These are phyloP conservation scores for Claviceps lovelessii DNA, from an alignment of 2,329 filamentous ascomycete genomes.

Conservation along the genomic window DNA sequence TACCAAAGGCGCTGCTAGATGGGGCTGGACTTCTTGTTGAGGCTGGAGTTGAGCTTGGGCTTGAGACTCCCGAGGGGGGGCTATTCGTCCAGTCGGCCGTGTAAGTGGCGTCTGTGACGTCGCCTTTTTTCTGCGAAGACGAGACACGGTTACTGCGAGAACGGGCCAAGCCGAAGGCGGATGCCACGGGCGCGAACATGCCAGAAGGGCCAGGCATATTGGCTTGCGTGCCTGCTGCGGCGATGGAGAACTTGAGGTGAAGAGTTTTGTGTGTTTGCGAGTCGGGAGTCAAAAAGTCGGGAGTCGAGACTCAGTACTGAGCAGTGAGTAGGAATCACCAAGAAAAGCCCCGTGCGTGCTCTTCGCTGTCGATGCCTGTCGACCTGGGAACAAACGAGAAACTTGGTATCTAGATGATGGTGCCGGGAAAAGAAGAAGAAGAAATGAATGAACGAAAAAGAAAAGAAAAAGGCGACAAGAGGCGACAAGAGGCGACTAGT, in stretches of 20 bases:
- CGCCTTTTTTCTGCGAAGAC: conserved; percentile 6
- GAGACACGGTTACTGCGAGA: conserved; percentile 13
- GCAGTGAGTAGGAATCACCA: too few species aligned
- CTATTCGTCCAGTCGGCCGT: conserved; percentile 2
- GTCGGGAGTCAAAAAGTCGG: too few species aligned
- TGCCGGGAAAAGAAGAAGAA: too few species aligned
- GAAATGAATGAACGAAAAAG: not conserved
- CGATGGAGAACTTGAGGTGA: too few species aligned
- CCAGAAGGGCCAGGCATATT: conserved; percentile 17
- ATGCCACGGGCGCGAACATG: conserved; percentile 18
- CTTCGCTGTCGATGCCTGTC: too few species aligned
- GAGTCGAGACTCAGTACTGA: too few species aligned
- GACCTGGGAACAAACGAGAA: too few species aligned
- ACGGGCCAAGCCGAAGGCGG: conserved; percentile 20
- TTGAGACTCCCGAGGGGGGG: conserved; percentile 4
- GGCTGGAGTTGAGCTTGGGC: conserved; percentile 4
- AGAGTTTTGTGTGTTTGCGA: too few species aligned
- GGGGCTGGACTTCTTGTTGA: conserved; percentile 1
- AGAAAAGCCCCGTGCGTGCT: too few species aligned
- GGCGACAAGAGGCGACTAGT: too few species aligned
- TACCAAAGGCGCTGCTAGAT: conserved; percentile 9
- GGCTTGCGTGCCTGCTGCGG: not conserved
- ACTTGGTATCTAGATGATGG: too few species aligned
- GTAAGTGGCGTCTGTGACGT: conserved; percentile 8
- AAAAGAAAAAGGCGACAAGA: not conserved